Evolutionary conservation across 2,329 filamentous ascomycete species (phyloP), one percentile per base, ranked within the genome.

Genomic region (Botrytis paeoniae): DNA sequence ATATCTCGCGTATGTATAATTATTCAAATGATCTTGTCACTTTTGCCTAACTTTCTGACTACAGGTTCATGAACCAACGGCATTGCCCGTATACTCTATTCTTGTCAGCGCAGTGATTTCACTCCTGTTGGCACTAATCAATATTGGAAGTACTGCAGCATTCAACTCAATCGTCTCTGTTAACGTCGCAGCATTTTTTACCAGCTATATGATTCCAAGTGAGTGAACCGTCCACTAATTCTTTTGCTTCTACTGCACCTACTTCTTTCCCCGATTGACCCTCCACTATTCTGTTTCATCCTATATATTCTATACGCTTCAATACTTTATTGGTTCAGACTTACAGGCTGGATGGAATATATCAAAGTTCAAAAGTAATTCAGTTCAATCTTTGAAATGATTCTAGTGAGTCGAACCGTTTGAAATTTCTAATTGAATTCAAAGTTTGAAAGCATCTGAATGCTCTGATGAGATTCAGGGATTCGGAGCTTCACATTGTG

Each of bases 161-260:
- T 85, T 86, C 76, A 83, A 84, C 75, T 83, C 83, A 8, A 80
- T 86, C 8, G 80, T 85, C 7, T 84, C 82, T 0, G 79, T 86
- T 4, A 80, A 81, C 9, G 80, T 85, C 37, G 83, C 82, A 0
- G 83, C 82, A 0, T 81, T 85, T 35, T 85, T 83, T 61, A 80
- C 82, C 22, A 84, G 84, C 0, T 86, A 86, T 73, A 77, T 84
- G 25, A 75, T 85, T 1, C 81, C 81, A 0, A 81, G 51, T 57
- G n/a, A 57, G 51, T 57, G n/a, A 57, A 57, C 1, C 14, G n/a
- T 18, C 51, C 14, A 29, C 14, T 18, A 57, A 18, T 57, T 9
- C 14, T 29, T 18, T 57, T 57, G 12, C 16, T 57, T 57, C 14
- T 29, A 18, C 25, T 16, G 16, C 41, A 22, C n/a, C 3, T 32